Evolutionary conservation across 768 basidiomycete species (phyloP).

Genomic region (Leucocoprinus sp.): DNA sequence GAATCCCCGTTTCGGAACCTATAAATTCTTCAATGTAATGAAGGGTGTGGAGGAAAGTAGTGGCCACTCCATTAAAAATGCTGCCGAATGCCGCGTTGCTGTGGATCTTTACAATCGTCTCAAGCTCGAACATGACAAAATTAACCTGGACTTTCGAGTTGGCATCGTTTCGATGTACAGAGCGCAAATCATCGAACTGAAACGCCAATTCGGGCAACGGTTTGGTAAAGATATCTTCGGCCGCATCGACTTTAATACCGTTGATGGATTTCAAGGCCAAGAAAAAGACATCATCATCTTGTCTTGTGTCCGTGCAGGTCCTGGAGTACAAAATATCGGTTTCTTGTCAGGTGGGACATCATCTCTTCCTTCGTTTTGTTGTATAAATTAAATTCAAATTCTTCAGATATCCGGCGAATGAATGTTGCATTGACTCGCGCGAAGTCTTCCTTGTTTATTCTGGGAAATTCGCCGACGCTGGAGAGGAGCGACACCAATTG

Average conservation of each 20-base stretch:
- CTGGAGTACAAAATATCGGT: slow-evolving; percentile 73
- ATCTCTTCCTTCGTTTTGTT: not conserved
- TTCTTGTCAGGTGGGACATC: slow-evolving; percentile 66
- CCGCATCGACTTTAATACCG: slow-evolving; percentile 89
- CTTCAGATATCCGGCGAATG: slow-evolving; percentile 75
- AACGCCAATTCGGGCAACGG: slow-evolving; percentile 53
- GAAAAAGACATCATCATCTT: slow-evolving; percentile 98
- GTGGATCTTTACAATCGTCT: slow-evolving; percentile 71
- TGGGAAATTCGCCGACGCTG: slow-evolving; percentile 86
- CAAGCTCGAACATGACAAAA: slow-evolving; percentile 46
- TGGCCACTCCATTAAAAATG: slow-evolving; percentile 72
- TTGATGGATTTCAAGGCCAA: slow-evolving; percentile 98
- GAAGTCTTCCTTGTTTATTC: slow-evolving; percentile 86
- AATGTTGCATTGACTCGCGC: slow-evolving; percentile 99
- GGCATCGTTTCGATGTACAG: slow-evolving; percentile 90
- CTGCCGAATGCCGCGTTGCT: slow-evolving; percentile 64
- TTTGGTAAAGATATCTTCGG: slow-evolving; percentile 67
- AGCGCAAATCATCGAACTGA: slow-evolving; percentile 76
- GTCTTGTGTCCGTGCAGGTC: slow-evolving; percentile 91
- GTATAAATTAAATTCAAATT: slow-evolving; percentile 3
- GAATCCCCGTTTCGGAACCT: slow-evolving; percentile 69
- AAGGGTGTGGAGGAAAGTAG: slow-evolving; percentile 57
- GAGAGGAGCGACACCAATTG: slow-evolving; percentile 79
- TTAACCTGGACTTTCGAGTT: slow-evolving; percentile 35
- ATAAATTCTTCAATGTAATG: slow-evolving; percentile 81